Evolutionary conservation across 1,284 basidiomycete genomes (phyloP).

Genomic region (Moesziomyces globuligerus): DNA sequence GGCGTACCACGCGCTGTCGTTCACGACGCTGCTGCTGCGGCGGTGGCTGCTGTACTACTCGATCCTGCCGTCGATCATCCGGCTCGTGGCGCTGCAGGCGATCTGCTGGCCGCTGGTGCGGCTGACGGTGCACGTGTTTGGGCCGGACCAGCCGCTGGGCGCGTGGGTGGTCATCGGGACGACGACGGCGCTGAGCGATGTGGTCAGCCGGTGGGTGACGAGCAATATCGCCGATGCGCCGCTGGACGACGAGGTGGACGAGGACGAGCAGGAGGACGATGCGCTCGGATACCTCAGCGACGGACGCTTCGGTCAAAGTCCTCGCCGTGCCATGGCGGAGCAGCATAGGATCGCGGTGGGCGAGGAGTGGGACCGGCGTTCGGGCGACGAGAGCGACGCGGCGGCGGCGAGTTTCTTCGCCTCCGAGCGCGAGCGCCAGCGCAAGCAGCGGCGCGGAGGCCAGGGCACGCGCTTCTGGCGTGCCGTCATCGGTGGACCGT

Average conservation of each 20-base stretch:
- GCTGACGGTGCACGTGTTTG: slow-evolving; percentile 76
- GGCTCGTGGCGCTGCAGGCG: slow-evolving; percentile 82
- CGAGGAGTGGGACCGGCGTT: slow-evolving; percentile 39
- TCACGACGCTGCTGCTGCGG: slow-evolving; percentile 81
- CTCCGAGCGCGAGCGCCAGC: slow-evolving; percentile 26
- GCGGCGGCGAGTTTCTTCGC: slow-evolving; percentile 26
- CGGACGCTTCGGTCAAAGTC: slow-evolving; percentile 23
- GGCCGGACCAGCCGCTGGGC: slow-evolving; percentile 75
- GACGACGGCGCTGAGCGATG: slow-evolving; percentile 72
- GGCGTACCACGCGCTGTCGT: slow-evolving; percentile 79
- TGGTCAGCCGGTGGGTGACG: slow-evolving; percentile 64
- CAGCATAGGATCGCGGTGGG: slow-evolving; percentile 5
- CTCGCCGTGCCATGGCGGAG: slow-evolving; percentile 13
- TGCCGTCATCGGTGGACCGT: slow-evolving; percentile 55
- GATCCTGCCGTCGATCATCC: slow-evolving; percentile 80
- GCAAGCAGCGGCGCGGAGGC: slow-evolving; percentile 32
- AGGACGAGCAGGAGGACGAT: slow-evolving; percentile 25
- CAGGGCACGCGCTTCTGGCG: slow-evolving; percentile 56
- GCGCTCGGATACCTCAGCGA: slow-evolving; percentile 28
- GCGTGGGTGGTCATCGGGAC: slow-evolving; percentile 84
- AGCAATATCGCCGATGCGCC: slow-evolving; percentile 64
- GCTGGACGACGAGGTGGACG: slow-evolving; percentile 40
- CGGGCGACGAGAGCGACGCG: slow-evolving; percentile 45
- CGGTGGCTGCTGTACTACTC: slow-evolving; percentile 85
- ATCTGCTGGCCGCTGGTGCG: slow-evolving; percentile 88